Evolutionary conservation across 345 rosid species (phyloP).

Genomic region (Luvunga scandens): DNA sequence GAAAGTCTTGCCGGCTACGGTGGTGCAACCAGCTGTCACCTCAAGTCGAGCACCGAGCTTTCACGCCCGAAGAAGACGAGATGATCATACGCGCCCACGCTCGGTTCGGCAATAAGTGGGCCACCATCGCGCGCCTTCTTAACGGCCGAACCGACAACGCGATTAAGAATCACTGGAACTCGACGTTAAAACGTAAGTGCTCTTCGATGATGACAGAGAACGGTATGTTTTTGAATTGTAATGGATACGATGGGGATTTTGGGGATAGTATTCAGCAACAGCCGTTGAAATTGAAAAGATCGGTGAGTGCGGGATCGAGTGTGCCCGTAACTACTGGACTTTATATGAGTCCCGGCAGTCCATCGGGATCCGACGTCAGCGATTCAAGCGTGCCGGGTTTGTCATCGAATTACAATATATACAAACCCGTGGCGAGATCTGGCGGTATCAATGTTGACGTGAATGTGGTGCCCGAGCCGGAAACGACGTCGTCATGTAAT

Average conservation of each 20-base stretch:
- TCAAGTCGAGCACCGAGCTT: constrained; percentile 85
- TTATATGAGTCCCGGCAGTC: constrained; percentile 69
- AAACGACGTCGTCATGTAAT: constrained; percentile 42
- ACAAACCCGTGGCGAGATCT: constrained; percentile 51
- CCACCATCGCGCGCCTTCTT: constrained; percentile 86
- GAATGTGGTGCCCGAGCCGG: constrained; percentile 31
- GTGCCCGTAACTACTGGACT: constrained; percentile 50
- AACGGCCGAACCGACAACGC: constrained; percentile 94
- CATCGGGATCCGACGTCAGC: constrained; percentile 78
- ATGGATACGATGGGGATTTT: constrained; percentile 56
- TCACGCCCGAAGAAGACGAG: constrained; percentile 71
- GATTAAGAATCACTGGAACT: constrained; percentile 95
- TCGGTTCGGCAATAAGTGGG: constrained; percentile 92
- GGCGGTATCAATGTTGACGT: constrained; percentile 38
- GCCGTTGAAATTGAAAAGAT: constrained; percentile 76
- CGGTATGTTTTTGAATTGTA: constrained; percentile 25
- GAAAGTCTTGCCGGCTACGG: constrained; percentile 82
- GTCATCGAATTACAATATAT: constrained; percentile 33
- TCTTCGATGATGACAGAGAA: constrained; percentile 36
- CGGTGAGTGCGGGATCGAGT: constrained; percentile 60
- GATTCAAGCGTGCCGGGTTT: constrained; percentile 54
- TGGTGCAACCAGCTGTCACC: constrained; percentile 99
- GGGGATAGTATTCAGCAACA: constrained; percentile 24
- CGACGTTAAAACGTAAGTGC: constrained; percentile 84
- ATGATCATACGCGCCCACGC: constrained; percentile 80